phyloP scores from a whole-genome alignment of 83 land plant genomes.

The Larix sibirica region DNA sequence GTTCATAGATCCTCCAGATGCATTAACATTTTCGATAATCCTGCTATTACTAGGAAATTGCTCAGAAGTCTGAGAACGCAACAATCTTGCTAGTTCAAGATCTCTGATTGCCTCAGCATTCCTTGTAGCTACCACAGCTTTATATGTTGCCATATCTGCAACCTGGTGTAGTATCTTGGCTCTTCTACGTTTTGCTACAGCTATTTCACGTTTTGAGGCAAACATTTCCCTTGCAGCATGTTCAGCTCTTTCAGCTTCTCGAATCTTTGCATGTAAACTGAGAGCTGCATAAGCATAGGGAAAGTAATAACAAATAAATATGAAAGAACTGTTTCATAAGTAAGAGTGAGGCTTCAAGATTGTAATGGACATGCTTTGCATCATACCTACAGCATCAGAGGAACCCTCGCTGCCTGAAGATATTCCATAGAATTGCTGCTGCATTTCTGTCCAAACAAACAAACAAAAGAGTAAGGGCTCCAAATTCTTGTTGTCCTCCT shows the following conservation, averaged over 20 bases:
- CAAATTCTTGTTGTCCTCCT: background rate
- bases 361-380: background rate
- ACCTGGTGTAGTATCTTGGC: slow-evolving; percentile 44
- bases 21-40: background rate
- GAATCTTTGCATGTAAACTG: slow-evolving; percentile 8
- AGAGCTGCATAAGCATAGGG: background rate
- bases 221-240: slow-evolving; percentile 16
- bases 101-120: slow-evolving; percentile 42
- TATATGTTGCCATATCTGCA: slow-evolving; percentile 49
- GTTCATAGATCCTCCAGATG: too few species aligned
- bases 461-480: background rate
- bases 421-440: background rate
- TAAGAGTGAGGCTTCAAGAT: background rate
- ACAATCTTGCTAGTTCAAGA: slow-evolving; percentile 12
- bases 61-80: background rate
- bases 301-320: background rate
- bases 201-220: background rate
- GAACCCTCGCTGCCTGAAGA: background rate
- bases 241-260: slow-evolving; percentile 35
- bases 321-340: background rate
- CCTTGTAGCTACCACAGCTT: slow-evolving; percentile 37
- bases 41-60: background rate
- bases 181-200: slow-evolving; percentile 31
- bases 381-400: slow-evolving; percentile 2
- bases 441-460: background rate